Evolutionary conservation across 2,329 filamentous ascomycete species (phyloP), one percentile per base, ranked within the genome.

Genomic region (Colletotrichum eremochloae): DNA sequence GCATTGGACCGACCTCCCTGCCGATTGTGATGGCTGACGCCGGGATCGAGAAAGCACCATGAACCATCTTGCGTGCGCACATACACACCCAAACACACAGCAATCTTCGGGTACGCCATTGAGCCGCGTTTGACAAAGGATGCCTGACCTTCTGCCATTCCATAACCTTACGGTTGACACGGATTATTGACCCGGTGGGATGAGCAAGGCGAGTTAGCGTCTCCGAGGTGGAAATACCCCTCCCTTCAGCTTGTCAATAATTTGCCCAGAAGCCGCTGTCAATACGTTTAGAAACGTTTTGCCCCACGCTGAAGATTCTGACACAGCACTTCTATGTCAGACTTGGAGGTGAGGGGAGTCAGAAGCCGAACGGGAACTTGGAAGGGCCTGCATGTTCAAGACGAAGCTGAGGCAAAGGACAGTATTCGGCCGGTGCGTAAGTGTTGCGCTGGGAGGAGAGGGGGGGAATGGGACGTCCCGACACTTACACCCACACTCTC

Each of bases 241-340:
- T 24, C 24, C 24, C 24, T 24, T 24, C 24, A 24, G 24, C 24
- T 24, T 24, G 24, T 24, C 24, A 24, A 24, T 24, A 24, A 31
- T 61, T 69, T 64, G 14, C 58, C 46, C 65, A 61, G 48, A 60
- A 56, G 38, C 38, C 55, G 55, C 53, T 64, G 69, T 61, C 66
- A 55, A 50, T 69, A 60, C 66, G 69, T 68, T 46, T 68, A 55
- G 65, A 63, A 63, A 63, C 58, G 58, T 24, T 18, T 5, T n/a
- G 18, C 8, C 3, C 24, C 15, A 20, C 7, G 52, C 15, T 12
- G 15, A n/a, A n/a, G 7, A n/a, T 5, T 24, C n/a, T 4, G 46
- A n/a, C 2, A 2, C 44, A 18, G 44, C 44, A 2, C 46, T 24
- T 48, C 46, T 24, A 24, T 24, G 24, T 24, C 20, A 12, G 46